Base-by-base conservation (phyloP, 495 filamentous ascomycete species). In the Rusavskia elegans region DNA sequence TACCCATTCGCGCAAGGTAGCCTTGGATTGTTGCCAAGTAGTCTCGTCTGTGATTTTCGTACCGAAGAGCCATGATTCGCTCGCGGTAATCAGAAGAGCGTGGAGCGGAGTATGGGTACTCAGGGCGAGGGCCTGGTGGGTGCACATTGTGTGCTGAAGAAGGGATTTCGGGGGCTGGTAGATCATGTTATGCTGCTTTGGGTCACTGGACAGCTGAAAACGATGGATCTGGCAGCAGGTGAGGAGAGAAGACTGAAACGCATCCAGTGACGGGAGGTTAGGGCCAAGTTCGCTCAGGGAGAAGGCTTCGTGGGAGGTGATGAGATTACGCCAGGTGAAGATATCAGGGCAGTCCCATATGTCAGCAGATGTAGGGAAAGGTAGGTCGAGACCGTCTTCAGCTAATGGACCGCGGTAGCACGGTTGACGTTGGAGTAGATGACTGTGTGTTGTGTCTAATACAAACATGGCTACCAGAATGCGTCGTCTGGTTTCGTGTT, bases 41-140 rank as follows among this genome's bases (percentile, higher is more conserved):
- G 17, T 29, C 48, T 59, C 46, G 20, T 59, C 50, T 23, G 57
- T 46, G 29, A 57, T 41, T 35, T 61, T 61, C n/a, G 55, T 52
- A 21, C 57, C 57, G 51, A 61, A 59, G 39, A 58, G 56, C 59
- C 59, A 61, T 6, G 59, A 59, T 49, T 59, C 56, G 21, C 59
- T 55, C 35, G 53, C 52, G 21, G 56, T 54, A 14, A 52, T 53
- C 10, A 61, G 45, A 29, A 61, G 52, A 40, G 38, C 30, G 25
- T 48, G 56, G 19, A 61, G 19, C 17, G 57, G 59, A 10, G 59
- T 57, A 46, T 49, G 51, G 16, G 37, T 41, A 37, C 53, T 51
- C 3, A 51, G 46, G 20, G 49, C 38, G 25, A 59, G 36, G 14
- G 57, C 54, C 32, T 61, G 57, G 41, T 54, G 46, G 9, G 29